Evolutionary conservation across 768 basidiomycete species (phyloP).

Genomic region (Candolleomyces aberdarensis): DNA sequence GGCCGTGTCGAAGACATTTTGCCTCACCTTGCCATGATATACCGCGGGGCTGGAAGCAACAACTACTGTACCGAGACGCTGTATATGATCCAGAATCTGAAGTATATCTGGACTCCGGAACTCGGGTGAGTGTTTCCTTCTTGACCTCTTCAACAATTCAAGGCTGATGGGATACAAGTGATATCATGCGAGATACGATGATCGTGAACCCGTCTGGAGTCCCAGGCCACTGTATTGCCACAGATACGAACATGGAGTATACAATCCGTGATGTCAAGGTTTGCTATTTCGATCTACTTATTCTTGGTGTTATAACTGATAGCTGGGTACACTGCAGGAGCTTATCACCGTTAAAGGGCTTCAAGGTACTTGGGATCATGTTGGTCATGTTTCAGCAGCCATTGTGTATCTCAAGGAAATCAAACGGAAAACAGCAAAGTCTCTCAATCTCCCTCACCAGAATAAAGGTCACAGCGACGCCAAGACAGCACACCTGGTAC

Average conservation of each 20-base stretch:
- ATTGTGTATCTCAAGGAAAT: not conserved
- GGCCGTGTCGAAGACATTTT: not conserved
- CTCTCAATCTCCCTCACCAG: not conserved
- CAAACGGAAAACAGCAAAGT: not conserved
- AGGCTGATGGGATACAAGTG: too few species aligned
- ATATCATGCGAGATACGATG: conserved; percentile 29
- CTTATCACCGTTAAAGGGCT: not conserved
- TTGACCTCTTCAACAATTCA: not conserved
- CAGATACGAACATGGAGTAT: conserved; percentile 24
- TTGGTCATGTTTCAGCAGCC: not conserved
- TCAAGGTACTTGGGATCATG: not conserved
- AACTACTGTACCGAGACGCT: conserved; percentile 11
- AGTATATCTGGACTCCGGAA: conserved; percentile 25
- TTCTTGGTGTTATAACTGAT: not conserved
- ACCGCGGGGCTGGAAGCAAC: not conserved
- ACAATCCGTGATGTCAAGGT: conserved; percentile 18
- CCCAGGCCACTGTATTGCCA: conserved; percentile 22
- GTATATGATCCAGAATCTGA: conserved; percentile 18
- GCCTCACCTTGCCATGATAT: not conserved
- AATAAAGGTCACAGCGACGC: not conserved
- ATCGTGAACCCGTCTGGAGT: conserved; percentile 24
- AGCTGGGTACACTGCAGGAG: conserved; percentile 16
- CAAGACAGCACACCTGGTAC: not conserved
- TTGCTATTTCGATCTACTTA: not conserved
- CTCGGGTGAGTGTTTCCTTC: conserved; percentile 15